A percentile compares a stretch with the other conserved stretches of the same genome.
Evolutionary conservation across 148 eudicot genomes (phyloP).

Genomic region (Salicornia ramosissima): DNA sequence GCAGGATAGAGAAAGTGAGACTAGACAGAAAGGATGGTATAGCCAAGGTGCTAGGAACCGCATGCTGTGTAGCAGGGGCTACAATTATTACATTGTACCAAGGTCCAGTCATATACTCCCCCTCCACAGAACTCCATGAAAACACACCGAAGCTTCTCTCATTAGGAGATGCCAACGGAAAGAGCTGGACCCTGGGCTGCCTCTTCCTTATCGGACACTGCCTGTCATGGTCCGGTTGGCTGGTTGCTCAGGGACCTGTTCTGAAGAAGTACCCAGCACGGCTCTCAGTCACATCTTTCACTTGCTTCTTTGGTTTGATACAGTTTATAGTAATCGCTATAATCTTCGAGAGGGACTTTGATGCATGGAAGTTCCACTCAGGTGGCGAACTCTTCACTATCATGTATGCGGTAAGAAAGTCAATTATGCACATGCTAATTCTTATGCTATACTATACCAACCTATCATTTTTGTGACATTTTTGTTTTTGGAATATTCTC

Average conservation of each 20-base stretch:
- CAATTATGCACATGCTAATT: neutral
- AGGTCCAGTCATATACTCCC: slow-evolving; percentile 88
- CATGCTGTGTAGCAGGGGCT: slow-evolving; percentile 77
- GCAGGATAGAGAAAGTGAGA: slow-evolving; percentile 86
- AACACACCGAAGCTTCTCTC: slow-evolving; percentile 35
- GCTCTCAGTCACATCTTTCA: slow-evolving; percentile 86
- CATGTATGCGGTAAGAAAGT: slow-evolving; percentile 74
- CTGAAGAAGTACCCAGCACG: slow-evolving; percentile 95
- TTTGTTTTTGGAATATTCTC: neutral
- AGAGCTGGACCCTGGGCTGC: slow-evolving; percentile 94
- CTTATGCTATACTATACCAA: neutral
- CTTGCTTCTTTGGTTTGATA: slow-evolving; percentile 88
- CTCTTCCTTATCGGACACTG: slow-evolving; percentile 90
- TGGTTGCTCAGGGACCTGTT: slow-evolving; percentile 81
- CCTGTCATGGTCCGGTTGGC: slow-evolving; percentile 95
- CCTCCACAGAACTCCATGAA: slow-evolving; percentile 42
- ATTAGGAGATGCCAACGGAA: slow-evolving; percentile 71
- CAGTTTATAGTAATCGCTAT: slow-evolving; percentile 84
- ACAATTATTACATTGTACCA: slow-evolving; percentile 86
- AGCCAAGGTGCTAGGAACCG: slow-evolving; percentile 66
- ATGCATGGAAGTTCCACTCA: slow-evolving; percentile 85
- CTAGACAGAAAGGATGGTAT: slow-evolving; percentile 72
- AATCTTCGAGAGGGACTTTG: slow-evolving; percentile 67
- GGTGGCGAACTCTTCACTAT: slow-evolving; percentile 88
- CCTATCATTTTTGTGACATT: neutral